These are phyloP conservation scores for Penicillium psychrofluorescens DNA, from an alignment of 495 filamentous ascomycete species.

Conservation along the genomic window DNA sequence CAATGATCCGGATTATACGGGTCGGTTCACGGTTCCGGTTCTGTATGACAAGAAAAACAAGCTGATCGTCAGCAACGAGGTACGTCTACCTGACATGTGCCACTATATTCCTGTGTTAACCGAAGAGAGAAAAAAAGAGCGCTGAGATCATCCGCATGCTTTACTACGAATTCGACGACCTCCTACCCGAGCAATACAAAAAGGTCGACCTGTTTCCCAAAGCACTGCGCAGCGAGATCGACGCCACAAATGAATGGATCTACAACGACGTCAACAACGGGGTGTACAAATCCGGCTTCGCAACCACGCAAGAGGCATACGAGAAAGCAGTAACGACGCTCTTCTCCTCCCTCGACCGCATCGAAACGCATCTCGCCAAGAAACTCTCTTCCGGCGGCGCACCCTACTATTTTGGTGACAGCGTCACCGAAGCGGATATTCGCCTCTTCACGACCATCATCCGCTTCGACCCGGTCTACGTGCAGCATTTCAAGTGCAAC, in stretches of 20 bases:
- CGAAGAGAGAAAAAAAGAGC: constrained; percentile 21
- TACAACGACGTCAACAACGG: constrained; percentile 84
- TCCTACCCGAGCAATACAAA: constrained; percentile 50
- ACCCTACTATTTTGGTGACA: constrained; percentile 61
- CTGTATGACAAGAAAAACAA: constrained; percentile 57
- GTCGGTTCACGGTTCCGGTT: constrained; percentile 55
- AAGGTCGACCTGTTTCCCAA: constrained; percentile 59
- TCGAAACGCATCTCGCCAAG: constrained; percentile 58
- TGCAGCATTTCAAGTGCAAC: constrained; percentile 94
- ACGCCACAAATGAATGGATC: constrained; percentile 72
- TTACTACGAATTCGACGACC: constrained; percentile 65
- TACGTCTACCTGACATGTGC: constrained; percentile 6
- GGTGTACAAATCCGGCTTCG: constrained; percentile 72
- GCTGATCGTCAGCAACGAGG: constrained; percentile 51
- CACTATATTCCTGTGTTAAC: too few species aligned
- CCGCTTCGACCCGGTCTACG: constrained; percentile 82
- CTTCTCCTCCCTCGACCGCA: constrained; percentile 63
- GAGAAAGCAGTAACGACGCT: constrained; percentile 57
- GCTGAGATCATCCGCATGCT: constrained; percentile 63
- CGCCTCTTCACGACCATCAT: constrained; percentile 77
- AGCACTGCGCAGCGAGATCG: constrained; percentile 54
- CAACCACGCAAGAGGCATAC: constrained; percentile 72
- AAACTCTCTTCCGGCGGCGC: constrained; percentile 23
- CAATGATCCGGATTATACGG: constrained; percentile 51
- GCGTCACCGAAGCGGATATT: constrained; percentile 76